Base-by-base conservation (phyloP, 2,329 filamentous ascomycete species). In the Epichloe hybrida region DNA sequence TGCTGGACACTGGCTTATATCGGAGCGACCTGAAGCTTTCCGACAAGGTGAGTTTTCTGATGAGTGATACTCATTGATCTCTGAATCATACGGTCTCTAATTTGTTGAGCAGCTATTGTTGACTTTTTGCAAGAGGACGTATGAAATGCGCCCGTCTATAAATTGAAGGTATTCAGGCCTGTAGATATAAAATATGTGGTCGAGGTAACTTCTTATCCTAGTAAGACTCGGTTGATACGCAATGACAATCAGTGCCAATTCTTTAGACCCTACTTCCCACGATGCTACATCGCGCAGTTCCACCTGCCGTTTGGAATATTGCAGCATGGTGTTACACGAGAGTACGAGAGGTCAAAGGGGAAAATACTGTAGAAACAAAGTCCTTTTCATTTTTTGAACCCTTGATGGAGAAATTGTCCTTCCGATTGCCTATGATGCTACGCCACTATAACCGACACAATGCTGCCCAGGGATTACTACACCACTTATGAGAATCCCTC, bases 1-100 rank as follows among this genome's bases (percentile, higher is more conserved):
- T 38, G 77, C 83, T 8, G 88, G 88, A 0, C 88, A 95, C 65
- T 95, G 88, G 88, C 72, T 95, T 5, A 89, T 91, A 55, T 88
- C 86, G n/a, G 88, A 95, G 71, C 83, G 88, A 59, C 88, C 88
- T 0, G 81, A 88, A 61, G 81, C 74, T 9, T 95, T 95, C 57
- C 79, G 83, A 62, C 71, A 77, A 73, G 83, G 86, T 88, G 17
- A 43, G 46, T 31, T 13, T 2, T 9, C 11, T 23, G 44, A 8
- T 9, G 8, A 23, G 12, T 42, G 12, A 8, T 23, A 5, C 41
- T n/a, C 21, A 27, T 21, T 9, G 7, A 36, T 36, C 4, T 35
- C 21, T 31, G n/a, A 6, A 21, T 2, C n/a, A 23, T 3, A 6
- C 9, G 37, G 35, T 15, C 20, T 17, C 38, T 50, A 34, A 53